These are phyloP conservation scores for Sclerotinia borealis DNA, from an alignment of 2,329 filamentous ascomycete genomes.

Conservation along the genomic window DNA sequence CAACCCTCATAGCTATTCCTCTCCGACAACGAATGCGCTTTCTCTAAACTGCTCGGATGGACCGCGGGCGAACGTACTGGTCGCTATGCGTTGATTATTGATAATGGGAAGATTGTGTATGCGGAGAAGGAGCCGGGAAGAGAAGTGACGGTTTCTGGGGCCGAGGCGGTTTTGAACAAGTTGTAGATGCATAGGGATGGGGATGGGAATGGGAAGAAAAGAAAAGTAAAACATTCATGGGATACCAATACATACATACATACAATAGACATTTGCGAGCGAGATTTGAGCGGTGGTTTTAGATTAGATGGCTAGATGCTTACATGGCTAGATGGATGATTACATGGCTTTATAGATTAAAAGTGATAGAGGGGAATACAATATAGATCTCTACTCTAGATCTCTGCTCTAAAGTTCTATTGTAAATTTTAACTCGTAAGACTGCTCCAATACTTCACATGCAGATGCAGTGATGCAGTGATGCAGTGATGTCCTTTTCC, in stretches of 20 bases:
- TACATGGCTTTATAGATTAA: neutral
- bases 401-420: no score
- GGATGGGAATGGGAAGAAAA: neutral
- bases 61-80: slow-evolving; percentile 53
- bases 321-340: neutral
- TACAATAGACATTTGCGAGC: neutral
- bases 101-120: slow-evolving; percentile 62
- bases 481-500: neutral
- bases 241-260: neutral
- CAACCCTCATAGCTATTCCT: slow-evolving; percentile 51
- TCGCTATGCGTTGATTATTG: slow-evolving; percentile 61
- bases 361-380: neutral
- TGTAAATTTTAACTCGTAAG: no score
- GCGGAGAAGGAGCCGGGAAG: slow-evolving; percentile 52
- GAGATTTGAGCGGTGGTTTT: neutral
- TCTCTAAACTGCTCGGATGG: slow-evolving; percentile 62
- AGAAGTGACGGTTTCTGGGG: slow-evolving; percentile 29
- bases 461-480: neutral
- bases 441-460: no score
- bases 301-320: neutral
- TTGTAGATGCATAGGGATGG: slow-evolving; percentile 15
- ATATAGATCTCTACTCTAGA: slow-evolving; percentile 9
- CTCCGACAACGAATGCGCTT: slow-evolving; percentile 56
- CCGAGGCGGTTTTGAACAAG: slow-evolving; percentile 31
- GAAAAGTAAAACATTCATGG: neutral